A percentile compares a stretch with the other conserved stretches of the same genome.
Evolutionary conservation across 805 yeast genomes (phyloP).

Genomic region (Ogataea paraovalis): DNA sequence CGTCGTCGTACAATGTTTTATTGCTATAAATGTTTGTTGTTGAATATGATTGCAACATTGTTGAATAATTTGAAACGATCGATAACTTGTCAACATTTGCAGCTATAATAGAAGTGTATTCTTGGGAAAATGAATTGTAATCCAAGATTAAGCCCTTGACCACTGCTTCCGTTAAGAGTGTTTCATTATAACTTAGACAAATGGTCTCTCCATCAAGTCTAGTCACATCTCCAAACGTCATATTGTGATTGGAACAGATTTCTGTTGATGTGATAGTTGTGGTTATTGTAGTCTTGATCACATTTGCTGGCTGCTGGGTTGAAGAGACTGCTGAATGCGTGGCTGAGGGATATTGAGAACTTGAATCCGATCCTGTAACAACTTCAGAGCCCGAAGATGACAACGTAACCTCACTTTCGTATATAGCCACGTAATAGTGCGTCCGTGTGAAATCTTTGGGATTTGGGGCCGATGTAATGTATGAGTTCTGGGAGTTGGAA

Average conservation of each 20-base stretch:
- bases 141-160: conserved; percentile 8
- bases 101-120: conserved; percentile 4
- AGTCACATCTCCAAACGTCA: background rate
- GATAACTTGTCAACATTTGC: conserved; percentile 1
- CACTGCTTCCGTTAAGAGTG: background rate
- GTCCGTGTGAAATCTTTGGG: background rate
- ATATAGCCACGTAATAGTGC: background rate
- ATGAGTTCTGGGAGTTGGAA: background rate
- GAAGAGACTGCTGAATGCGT: background rate
- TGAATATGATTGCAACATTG: conserved; percentile 2
- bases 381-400: background rate
- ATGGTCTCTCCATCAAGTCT: background rate
- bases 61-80: conserved; percentile 7
- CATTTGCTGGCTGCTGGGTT: background rate
- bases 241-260: background rate
- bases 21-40: conserved; percentile 5
- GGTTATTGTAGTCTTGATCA: background rate
- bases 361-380: background rate
- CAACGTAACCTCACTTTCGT: background rate
- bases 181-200: background rate
- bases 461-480: background rate
- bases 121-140: conserved; percentile 4
- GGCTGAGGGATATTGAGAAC: background rate
- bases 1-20: conserved; percentile 2
- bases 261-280: background rate